Evolutionary conservation across 2,329 filamentous ascomycete species (phyloP), one percentile per base, ranked within the genome.

Genomic region (Cladophialophora carrionii): DNA sequence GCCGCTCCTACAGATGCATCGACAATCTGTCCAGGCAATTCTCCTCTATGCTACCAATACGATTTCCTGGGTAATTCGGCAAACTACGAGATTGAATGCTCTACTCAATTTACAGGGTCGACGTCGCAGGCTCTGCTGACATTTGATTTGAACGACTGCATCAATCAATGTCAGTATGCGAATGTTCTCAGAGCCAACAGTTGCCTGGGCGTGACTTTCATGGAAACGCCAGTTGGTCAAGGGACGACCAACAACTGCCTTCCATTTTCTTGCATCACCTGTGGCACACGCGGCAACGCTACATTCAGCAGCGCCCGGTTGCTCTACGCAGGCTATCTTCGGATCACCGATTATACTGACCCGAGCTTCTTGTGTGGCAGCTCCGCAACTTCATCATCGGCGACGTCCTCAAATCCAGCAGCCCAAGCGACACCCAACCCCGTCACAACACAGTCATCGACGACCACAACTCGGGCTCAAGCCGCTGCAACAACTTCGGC

Each of bases 81-180:
- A n/a, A 56, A 64, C 43, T 69, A 62, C 26, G 67, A 69, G 26
- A 53, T 69, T 56, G 67, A 69, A 63, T 69, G 67, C 32, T 26
- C 31, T 20, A 69, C 67, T 8, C 14, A 12, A 7, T 69, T 69
- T 41, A 63, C 53, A 4, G 64, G 62, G 1, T 46, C 62, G 10
- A 8, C 20, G 12, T 7, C 54, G 17, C 64, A 63, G 31, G 52
- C 61, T 4, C 26, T 67, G 20, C n/a, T 69, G 24, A 57, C 60
- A 7, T 67, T 64, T 56, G 32, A 43, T 9, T 49, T 67, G 51
- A 56, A 59, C 26, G 64, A 69, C 51, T 69, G 67, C 52, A 64
- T 67, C 55, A 34, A 24, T n/a, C 62, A 61, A 60, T 69, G 67
- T 31, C 62, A 67, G 34, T 67, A 65, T 43, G 49, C 57, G 6